These are phyloP conservation scores for Psidium guajava DNA, from an alignment of 345 rosid genomes.

Conservation along the genomic window DNA sequence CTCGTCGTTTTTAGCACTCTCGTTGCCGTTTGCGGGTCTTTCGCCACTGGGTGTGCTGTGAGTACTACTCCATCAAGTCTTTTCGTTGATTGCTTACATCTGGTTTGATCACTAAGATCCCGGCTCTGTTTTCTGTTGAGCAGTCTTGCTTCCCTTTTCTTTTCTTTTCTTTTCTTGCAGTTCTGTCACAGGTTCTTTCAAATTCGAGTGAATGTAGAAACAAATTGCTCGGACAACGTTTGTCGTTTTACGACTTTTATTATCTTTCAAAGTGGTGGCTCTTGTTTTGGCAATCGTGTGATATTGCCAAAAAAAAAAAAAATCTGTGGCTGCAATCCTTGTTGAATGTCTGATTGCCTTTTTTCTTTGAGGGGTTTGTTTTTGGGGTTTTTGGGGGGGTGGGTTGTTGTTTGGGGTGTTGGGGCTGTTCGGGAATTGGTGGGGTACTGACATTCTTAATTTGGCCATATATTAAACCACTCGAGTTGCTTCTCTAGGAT, in stretches of 20 bases:
- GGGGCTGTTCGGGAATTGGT: no score
- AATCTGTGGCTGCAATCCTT: background rate
- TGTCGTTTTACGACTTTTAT: background rate
- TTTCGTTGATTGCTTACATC: background rate
- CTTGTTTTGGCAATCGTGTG: background rate
- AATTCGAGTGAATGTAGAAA: background rate
- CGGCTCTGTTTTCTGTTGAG: background rate
- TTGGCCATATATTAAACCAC: background rate
- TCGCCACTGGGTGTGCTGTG: slow-evolving; percentile 23
- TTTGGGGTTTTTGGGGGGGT: background rate
- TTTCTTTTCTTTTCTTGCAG: background rate
- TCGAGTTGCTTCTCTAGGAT: background rate
- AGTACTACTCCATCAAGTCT: background rate
- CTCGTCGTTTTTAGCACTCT: slow-evolving; percentile 32
- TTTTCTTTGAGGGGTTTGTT: background rate
- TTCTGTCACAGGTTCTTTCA: background rate
- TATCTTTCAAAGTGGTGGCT: background rate
- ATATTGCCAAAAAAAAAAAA: background rate
- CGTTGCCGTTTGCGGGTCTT: slow-evolving; percentile 26
- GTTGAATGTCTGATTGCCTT: background rate
- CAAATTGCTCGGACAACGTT: background rate
- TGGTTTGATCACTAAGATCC: background rate
- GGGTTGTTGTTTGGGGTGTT: no score
- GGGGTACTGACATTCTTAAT: background rate
- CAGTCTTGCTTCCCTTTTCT: background rate